Evolutionary conservation across 2,329 filamentous ascomycete genomes (phyloP).

Genomic region (Diaporthe helianthi): DNA sequence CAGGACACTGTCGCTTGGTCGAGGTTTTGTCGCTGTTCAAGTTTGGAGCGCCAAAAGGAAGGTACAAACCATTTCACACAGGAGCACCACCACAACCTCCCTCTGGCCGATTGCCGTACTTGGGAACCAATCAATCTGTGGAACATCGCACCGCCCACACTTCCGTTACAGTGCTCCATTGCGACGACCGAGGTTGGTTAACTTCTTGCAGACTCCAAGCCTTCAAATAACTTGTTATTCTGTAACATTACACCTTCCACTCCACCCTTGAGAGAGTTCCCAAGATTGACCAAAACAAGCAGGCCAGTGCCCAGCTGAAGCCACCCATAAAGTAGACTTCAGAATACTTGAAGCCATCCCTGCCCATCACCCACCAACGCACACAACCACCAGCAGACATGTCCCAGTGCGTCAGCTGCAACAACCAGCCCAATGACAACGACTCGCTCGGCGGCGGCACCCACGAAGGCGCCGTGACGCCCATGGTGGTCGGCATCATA

Average conservation of each 20-base stretch:
- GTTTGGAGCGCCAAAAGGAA: neutral
- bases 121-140: neutral
- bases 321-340: neutral
- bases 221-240: neutral
- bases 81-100: neutral
- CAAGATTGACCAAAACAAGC: neutral
- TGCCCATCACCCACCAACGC: neutral
- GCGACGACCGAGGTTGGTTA: neutral
- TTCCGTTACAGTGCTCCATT: neutral
- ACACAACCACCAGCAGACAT: constrained; percentile 9
- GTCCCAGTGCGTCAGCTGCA: constrained; percentile 34
- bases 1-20: neutral
- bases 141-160: no score
- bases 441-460: constrained; percentile 32
- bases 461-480: constrained; percentile 31
- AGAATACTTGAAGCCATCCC: neutral
- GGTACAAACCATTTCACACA: neutral
- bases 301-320: neutral
- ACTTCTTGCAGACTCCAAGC: neutral
- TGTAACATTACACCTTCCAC: neutral
- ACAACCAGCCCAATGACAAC: constrained; percentile 33
- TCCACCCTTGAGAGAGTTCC: neutral
- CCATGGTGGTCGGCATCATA: constrained; percentile 33
- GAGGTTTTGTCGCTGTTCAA: neutral
- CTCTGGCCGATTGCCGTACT: neutral